Evolutionary conservation across 2,329 filamentous ascomycete genomes (phyloP), one percentile per base, ranked within the genome.

Genomic region (Neofusicoccum laricinum): DNA sequence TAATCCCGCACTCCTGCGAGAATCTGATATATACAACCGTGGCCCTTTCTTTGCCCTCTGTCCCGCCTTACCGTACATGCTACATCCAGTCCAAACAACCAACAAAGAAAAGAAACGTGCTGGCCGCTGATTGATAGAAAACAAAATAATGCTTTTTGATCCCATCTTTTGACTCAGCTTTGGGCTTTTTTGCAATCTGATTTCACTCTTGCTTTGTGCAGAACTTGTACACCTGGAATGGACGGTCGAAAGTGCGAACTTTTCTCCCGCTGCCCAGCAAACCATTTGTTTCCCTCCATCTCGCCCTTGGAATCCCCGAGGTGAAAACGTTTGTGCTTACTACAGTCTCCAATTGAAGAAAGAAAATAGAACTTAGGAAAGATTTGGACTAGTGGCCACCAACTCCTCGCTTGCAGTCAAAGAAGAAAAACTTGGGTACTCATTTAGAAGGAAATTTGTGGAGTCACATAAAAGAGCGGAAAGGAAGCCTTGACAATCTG

Each of bases 351-450:
- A 61, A 49, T 38, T 5, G 30, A 30, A 61, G 57, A 21, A 34
- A 49, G 57, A 38, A 49, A 61, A 21, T 34, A 49, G 6, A 59
- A 38, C 17, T 7, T 49, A 45, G 32, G 50, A 45, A 64, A 40
- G 40, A 48, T 61, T 30, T 14, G 25, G 57, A 61, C 43, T 49
- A n/a, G 19, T 61, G 57, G 34, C 43, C 43, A 49, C 57, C 57
- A 61, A 49, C 57, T 48, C 57, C 57, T 38, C 57, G 57, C 57
- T 61, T 61, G 57, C 57, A 45, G 15, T 58, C 21, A 45, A 58
- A 30, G 25, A 43, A 41, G 34, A 34, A 58, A 43, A 17, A 58
- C 19, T 45, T 32, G 53, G 53, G 53, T 58, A 58, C 53, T 40
- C 51, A 43, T 58, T 25, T 45, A 25, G 38, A 40, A 45, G 36